Percentiles rank a stretch among this genome's conserved stretches.
phyloP scores from a whole-genome alignment of 2,329 filamentous ascomycete species.

The Calonectria fujianensis region DNA sequence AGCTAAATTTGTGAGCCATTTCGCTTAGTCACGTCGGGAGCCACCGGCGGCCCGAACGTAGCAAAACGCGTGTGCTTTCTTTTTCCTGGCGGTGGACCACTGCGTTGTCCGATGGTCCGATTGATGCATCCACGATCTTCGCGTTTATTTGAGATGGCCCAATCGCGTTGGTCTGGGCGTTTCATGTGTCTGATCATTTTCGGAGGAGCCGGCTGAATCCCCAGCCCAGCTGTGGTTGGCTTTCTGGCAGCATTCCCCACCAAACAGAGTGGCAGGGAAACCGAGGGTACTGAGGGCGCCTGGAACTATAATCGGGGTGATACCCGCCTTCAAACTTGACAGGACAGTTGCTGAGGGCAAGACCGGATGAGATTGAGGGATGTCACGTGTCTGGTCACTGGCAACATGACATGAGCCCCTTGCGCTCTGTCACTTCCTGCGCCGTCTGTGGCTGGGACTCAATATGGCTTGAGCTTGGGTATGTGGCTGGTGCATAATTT shows the following conservation, averaged over 20 bases:
- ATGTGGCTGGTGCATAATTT: background rate
- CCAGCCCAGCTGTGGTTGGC: slow-evolving; percentile 8
- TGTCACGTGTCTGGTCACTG: background rate
- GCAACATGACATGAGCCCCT: too few relatives aligned
- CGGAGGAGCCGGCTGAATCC: slow-evolving; percentile 8
- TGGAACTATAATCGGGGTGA: slow-evolving; percentile 2
- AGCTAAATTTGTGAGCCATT: background rate
- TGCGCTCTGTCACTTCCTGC: background rate
- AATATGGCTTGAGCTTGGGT: background rate
- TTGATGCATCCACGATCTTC: slow-evolving; percentile 20
- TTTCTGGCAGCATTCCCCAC: background rate
- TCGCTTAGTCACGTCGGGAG: slow-evolving; percentile 8
- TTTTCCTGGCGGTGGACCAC: background rate
- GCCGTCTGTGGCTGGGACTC: background rate
- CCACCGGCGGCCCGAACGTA: slow-evolving; percentile 1
- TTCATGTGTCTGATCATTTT: slow-evolving; percentile 26
- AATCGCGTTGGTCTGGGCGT: slow-evolving; percentile 6
- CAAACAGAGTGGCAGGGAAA: background rate
- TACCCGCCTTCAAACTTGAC: background rate
- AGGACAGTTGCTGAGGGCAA: background rate
- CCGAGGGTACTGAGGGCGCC: background rate
- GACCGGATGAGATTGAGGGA: background rate
- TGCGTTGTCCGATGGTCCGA: slow-evolving; percentile 9
- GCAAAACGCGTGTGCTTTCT: background rate
- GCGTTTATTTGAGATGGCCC: slow-evolving; percentile 14